A percentile compares a stretch with the other conserved stretches of the same genome.
Evolutionary conservation across 2,329 filamentous ascomycete species (phyloP).

Genomic region (Fusarium nematophilum): DNA sequence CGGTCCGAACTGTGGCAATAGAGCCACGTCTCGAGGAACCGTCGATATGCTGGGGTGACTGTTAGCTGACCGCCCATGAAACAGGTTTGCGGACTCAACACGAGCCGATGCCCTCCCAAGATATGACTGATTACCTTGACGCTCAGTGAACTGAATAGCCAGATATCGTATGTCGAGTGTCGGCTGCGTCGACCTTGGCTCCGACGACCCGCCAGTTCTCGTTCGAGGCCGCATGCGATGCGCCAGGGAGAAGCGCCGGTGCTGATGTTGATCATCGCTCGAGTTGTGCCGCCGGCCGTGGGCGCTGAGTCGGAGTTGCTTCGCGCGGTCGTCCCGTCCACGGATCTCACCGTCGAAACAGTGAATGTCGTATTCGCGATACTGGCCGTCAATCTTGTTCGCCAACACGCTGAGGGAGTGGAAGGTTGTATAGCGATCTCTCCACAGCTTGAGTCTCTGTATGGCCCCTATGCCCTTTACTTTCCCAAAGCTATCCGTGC

Average conservation of each 20-base stretch:
- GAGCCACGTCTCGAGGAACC: conserved; percentile 60
- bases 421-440: conserved; percentile 59
- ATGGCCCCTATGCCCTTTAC: conserved; percentile 63
- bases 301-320: conserved; percentile 57
- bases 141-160: conserved; percentile 61
- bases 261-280: conserved; percentile 49
- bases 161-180: conserved; percentile 60
- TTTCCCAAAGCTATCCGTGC: conserved; percentile 62
- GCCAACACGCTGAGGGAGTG: conserved; percentile 62
- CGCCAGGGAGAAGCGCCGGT: conserved; percentile 57
- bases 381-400: conserved; percentile 58
- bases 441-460: conserved; percentile 64
- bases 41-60: conserved; percentile 49
- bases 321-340: conserved; percentile 58
- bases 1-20: conserved; percentile 59
- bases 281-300: conserved; percentile 55
- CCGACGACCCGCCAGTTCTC: conserved; percentile 45
- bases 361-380: conserved; percentile 61
- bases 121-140: conserved; percentile 53
- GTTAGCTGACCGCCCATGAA: conserved; percentile 38
- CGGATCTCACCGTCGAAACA: conserved; percentile 60
- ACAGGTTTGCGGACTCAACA: conserved; percentile 13
- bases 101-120: conserved; percentile 3
- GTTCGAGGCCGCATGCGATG: conserved; percentile 55
- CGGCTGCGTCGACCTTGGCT: conserved; percentile 39